Conservation (phyloP, 345 rosid genomes). For the Eucalyptus curtisii region DNA sequence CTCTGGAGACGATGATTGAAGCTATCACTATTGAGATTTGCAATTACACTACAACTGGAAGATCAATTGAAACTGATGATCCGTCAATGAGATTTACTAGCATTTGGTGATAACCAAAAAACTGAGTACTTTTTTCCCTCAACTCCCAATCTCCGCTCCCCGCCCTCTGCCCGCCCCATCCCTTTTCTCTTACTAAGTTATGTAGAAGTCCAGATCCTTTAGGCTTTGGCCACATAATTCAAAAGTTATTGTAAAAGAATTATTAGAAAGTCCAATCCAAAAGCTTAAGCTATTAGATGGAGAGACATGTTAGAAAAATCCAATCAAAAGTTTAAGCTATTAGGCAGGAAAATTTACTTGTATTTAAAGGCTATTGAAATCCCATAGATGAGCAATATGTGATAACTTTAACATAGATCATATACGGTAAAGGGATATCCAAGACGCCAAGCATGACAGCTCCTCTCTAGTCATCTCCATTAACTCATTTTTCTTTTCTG, state of each 20-base stretch:
- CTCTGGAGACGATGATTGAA: not conserved
- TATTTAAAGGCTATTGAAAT: not conserved
- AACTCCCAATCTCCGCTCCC: not conserved
- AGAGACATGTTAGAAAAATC: not conserved
- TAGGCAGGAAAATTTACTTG: not conserved
- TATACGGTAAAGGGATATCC: not conserved
- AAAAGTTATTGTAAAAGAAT: not conserved
- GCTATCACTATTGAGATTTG: not conserved
- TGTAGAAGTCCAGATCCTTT: not conserved
- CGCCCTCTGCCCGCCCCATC: not conserved
- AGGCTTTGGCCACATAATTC: not conserved
- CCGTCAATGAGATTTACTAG: not conserved
- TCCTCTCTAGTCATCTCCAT: not conserved
- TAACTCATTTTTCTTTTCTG: not conserved
- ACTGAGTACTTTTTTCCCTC: not conserved
- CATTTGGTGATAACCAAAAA: not conserved
- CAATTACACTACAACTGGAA: not conserved
- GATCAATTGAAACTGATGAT: not conserved
- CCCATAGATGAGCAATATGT: not conserved
- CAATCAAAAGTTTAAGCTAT: not conserved
- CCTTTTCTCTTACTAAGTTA: not conserved
- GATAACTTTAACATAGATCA: not conserved
- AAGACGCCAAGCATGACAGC: not conserved
- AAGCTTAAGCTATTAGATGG: not conserved
- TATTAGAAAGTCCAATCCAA: not conserved